These are phyloP conservation scores for Macrotyloma uniflorum DNA, from an alignment of 306 rosid species.

Conservation along the genomic window DNA sequence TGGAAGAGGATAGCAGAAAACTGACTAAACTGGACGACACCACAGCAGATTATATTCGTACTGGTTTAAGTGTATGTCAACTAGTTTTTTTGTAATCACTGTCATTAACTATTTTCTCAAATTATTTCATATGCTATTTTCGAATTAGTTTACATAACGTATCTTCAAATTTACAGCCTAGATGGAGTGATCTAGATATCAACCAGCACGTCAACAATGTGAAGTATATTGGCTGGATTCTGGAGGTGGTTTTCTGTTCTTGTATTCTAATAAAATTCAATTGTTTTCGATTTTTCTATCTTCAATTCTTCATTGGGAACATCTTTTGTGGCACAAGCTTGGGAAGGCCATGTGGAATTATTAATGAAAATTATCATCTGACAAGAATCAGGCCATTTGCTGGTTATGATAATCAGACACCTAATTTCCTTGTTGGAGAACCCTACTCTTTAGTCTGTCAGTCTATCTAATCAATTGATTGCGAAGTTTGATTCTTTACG, in stretches of 20 bases:
- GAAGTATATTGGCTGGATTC: conserved; percentile 99
- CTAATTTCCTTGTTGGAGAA: conserved; percentile 2
- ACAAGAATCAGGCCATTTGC: neutral
- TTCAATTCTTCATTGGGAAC: neutral
- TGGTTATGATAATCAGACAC: neutral
- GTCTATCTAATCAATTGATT: neutral
- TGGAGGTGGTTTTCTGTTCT: conserved; percentile 69
- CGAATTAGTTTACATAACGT: conserved; percentile 17
- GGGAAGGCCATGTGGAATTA: neutral
- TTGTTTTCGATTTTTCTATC: conserved; percentile 15
- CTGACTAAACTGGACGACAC: conserved; percentile 78
- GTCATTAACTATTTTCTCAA: conserved; percentile 5
- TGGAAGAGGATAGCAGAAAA: conserved; percentile 91
- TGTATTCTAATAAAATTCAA: conserved; percentile 5
- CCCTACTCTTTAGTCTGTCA: neutral
- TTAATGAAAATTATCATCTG: conserved; percentile 1
- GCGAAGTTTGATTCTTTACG: neutral
- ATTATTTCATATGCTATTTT: conserved; percentile 10
- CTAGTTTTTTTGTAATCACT: conserved; percentile 13
- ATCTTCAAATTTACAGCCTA: conserved; percentile 63
- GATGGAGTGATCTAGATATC: conserved; percentile 93
- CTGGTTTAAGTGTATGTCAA: conserved; percentile 77
- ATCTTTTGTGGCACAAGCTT: conserved; percentile 7
- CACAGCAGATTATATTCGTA: conserved; percentile 65
- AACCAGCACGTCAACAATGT: conserved; percentile 99